Base-by-base conservation (phyloP, 2,329 filamentous ascomycete species). In the Diatrype stigma region DNA sequence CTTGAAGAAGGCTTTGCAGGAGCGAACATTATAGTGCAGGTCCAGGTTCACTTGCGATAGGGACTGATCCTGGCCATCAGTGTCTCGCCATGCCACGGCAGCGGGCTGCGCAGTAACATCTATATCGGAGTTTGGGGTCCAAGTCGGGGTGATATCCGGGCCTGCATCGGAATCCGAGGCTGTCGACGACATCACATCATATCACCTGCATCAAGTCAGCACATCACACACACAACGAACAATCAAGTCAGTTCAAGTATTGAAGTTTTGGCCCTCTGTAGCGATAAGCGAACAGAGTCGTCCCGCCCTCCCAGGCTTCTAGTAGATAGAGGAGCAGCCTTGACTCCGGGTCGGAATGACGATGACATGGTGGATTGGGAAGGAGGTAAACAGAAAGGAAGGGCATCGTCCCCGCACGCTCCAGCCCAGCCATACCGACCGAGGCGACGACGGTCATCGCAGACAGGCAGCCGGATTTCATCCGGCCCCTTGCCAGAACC, bases 261-360 rank as follows among this genome's bases (percentile, higher is more conserved):
- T 21, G 47, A 56, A 46, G 14, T 21, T 44, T 49, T 19, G 21
- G 42, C 52, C 54, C 55, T 56, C 52, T 48, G 52, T 51, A 30
- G 6, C 26, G 10, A 42, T 34, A 16, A 28, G 16, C 23, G 34
- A 17, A 47, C 45, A 45, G 47, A 54, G 51, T 40, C n/a, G 53
- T 55, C 55, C 55, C 55, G 45, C 55, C 55, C 55, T 49, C 55
- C 55, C 55, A 56, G 55, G 55, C 55, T 56, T 56, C 55, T 56
- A 44, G 52, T 40, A 17, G 19, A 30, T 35, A 51, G 46, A 55
- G 50, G 46, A 55, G 55, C 52, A 56, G 55, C 55, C 55, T 56
- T 53, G 55, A 55, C 55, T 56, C 55, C 52, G 21, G 26, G 37
- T 40, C 19, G 37, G 10, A 14, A 19, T 8, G 17, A 21, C 4